Evolutionary conservation across 2,329 filamentous ascomycete species (phyloP).

Genomic region (Trichoderma endophyticum): DNA sequence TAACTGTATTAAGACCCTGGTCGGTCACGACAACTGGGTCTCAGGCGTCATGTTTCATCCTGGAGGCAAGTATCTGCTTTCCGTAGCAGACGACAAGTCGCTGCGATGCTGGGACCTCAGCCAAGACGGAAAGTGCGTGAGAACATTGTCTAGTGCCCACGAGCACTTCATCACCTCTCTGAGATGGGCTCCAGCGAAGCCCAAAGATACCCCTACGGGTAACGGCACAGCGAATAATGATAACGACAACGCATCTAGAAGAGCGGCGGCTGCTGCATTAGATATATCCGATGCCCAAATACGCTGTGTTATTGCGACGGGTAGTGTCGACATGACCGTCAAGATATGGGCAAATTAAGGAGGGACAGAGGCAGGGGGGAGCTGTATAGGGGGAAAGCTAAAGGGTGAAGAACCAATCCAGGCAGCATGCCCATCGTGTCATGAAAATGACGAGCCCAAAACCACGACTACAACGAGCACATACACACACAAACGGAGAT

Average conservation of each 20-base stretch:
- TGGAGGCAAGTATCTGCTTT: constrained; percentile 84
- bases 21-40: constrained; percentile 94
- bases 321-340: constrained; percentile 77
- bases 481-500: neutral
- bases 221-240: constrained; percentile 21
- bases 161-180: constrained; percentile 82
- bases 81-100: constrained; percentile 85
- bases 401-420: neutral
- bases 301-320: constrained; percentile 81
- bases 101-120: constrained; percentile 89
- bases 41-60: constrained; percentile 83
- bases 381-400: neutral
- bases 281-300: constrained; percentile 58
- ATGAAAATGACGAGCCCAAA: neutral
- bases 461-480: neutral
- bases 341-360: constrained; percentile 67
- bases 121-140: constrained; percentile 87
- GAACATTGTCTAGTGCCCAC: constrained; percentile 72
- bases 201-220: constrained; percentile 27
- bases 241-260: constrained; percentile 42
- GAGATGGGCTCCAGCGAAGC: constrained; percentile 71
- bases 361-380: neutral
- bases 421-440: neutral
- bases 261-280: constrained; percentile 37
- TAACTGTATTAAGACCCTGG: constrained; percentile 76